Evolutionary conservation across 208 protist species (phyloP).

Genomic region (Acanthamoeba triangularis): DNA sequence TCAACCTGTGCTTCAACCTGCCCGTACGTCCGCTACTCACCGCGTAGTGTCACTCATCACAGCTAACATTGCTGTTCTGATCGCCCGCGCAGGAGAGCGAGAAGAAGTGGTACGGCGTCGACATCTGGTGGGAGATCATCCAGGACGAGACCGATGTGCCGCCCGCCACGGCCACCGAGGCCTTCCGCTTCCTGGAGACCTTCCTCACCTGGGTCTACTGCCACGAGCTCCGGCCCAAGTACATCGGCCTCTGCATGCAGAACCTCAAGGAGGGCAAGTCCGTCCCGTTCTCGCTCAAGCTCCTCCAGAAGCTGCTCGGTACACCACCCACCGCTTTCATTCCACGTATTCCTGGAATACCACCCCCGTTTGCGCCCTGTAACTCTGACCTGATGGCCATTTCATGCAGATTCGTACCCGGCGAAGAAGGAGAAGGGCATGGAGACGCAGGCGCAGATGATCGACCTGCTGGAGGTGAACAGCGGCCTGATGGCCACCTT

Average conservation of each 20-base stretch:
- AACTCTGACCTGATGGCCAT: background rate
- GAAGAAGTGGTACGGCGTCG: constrained; percentile 79
- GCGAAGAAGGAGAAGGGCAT: constrained; percentile 69
- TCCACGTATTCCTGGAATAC: too few species aligned
- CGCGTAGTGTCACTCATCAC: background rate
- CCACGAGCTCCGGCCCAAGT: constrained; percentile 61
- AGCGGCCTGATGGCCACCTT: constrained; percentile 41
- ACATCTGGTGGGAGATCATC: constrained; percentile 82
- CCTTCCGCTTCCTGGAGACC: constrained; percentile 68
- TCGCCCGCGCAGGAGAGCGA: constrained; percentile 43
- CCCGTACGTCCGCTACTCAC: background rate
- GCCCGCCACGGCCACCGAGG: constrained; percentile 3
- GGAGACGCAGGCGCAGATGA: constrained; percentile 54
- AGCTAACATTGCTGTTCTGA: background rate
- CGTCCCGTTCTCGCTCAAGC: constrained; percentile 76
- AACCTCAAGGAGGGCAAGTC: constrained; percentile 77
- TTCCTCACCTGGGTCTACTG: constrained; percentile 59
- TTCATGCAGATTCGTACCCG: constrained; percentile 30
- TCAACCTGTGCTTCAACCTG: constrained; percentile 7
- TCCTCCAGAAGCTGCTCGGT: constrained; percentile 78
- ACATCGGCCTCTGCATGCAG: constrained; percentile 73
- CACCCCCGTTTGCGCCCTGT: background rate
- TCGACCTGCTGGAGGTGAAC: constrained; percentile 64
- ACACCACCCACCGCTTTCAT: background rate
- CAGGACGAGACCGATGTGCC: constrained; percentile 74